These are phyloP conservation scores for Jamesozyma hellenica DNA, from an alignment of 805 yeast genomes.

Conservation along the genomic window DNA sequence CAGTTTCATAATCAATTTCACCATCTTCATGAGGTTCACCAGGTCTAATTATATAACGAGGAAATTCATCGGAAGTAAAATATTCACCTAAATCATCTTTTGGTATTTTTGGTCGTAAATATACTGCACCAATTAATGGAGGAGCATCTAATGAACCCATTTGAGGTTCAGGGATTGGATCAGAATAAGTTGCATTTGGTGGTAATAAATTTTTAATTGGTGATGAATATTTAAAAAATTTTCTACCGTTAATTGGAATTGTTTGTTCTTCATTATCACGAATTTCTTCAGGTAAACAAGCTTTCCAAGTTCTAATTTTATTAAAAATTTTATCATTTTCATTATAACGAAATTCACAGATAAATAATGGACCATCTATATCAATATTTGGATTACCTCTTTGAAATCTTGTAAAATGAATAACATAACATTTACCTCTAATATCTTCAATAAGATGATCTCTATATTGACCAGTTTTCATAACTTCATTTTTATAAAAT, in stretches of 20 bases:
- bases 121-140: conserved; percentile 89
- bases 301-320: conserved; percentile 96
- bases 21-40: conserved; percentile 33
- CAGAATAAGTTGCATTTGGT: conserved; percentile 58
- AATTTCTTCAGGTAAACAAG: conserved; percentile 94
- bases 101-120: conserved; percentile 60
- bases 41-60: conserved; percentile 36
- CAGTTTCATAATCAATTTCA: conserved; percentile 24
- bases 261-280: conserved; percentile 76
- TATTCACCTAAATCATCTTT: conserved; percentile 80
- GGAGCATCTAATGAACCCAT: conserved; percentile 82
- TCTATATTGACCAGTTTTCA: conserved; percentile 92
- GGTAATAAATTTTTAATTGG: conserved; percentile 76
- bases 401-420: conserved; percentile 87
- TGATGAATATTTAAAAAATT: conserved; percentile 67
- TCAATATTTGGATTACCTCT: conserved; percentile 87
- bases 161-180: conserved; percentile 74
- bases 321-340: conserved; percentile 85
- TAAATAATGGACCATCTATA: conserved; percentile 73
- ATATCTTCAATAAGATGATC: conserved; percentile 86
- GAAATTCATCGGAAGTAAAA: conserved; percentile 39
- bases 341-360: conserved; percentile 91
- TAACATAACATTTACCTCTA: conserved; percentile 87
- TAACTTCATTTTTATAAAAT: conserved; percentile 89
- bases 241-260: conserved; percentile 56